Evolutionary conservation across 768 basidiomycete genomes (phyloP).

Genomic region (Mycena venus): DNA sequence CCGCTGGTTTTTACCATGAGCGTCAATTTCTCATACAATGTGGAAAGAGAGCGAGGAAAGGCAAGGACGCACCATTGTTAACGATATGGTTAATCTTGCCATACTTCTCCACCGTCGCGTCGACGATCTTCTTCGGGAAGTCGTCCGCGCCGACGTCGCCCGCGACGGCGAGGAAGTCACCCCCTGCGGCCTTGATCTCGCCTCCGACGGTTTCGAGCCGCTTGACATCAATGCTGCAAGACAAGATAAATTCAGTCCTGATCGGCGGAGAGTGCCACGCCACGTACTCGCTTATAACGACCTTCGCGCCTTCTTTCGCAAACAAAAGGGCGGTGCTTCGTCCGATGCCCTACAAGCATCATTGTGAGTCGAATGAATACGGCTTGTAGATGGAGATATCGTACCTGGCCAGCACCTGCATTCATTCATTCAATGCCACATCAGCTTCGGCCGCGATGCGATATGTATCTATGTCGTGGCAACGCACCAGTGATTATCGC

Average conservation of each 20-base stretch:
- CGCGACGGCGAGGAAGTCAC: constrained; percentile 78
- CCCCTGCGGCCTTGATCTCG: constrained; percentile 81
- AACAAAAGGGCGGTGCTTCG: constrained; percentile 81
- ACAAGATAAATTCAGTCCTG: neutral
- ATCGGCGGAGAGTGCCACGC: neutral
- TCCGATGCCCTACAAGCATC: constrained; percentile 82
- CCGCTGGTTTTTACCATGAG: constrained; percentile 56
- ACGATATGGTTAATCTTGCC: constrained; percentile 91
- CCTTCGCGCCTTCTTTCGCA: constrained; percentile 88
- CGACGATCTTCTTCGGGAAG: constrained; percentile 83
- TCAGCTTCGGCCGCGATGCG: constrained; percentile 1
- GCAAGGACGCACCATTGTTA: constrained; percentile 72
- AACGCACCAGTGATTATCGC: constrained; percentile 87
- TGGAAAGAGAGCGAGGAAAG: no score
- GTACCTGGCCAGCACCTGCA: constrained; percentile 82
- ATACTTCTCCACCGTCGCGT: constrained; percentile 80
- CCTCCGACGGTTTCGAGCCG: constrained; percentile 75
- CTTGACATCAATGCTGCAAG: constrained; percentile 75
- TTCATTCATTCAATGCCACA: constrained; percentile 1
- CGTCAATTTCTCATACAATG: neutral
- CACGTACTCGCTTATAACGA: constrained; percentile 85
- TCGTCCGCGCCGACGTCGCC: constrained; percentile 89
- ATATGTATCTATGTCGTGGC: neutral
- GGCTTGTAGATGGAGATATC: neutral
- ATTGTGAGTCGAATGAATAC: constrained; percentile 24